Base-by-base conservation (phyloP, 805 yeast species). In the Lipomyces orientalis region DNA sequence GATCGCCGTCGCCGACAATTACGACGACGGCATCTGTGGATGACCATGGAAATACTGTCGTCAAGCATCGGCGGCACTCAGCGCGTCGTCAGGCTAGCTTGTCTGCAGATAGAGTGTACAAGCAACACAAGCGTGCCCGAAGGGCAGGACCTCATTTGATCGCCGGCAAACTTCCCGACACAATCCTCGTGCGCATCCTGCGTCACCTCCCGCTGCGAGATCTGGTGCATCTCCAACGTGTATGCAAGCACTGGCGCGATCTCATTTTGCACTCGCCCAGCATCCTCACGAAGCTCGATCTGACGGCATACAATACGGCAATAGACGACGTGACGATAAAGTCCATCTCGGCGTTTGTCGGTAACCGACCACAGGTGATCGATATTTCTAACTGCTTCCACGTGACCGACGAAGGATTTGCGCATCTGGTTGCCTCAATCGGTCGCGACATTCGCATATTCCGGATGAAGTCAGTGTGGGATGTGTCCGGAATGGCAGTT, bases 381-480 rank as follows among this genome's bases (percentile, higher is more conserved):
- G 85, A 89, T 73, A 82, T 90, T 19, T 87, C 92, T 29, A 87
- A 87, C 75, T 90, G 95, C 75, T 90, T 87, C 79, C 93, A 90
- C 75, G 81, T 90, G 7, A 88, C 93, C 0, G 93, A 90, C 76
- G 88, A 84, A 68, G 92, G 93, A 0, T 90, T 90, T 76, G 84
- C 87, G 57, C 87, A 87, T 73, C 80, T 90, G 81, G 86, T 90
- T 25, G 90, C 89, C 71, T 83, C 89, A 64, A 93, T 93, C 1
- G 86, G 88, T 72, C 92, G 92, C 2, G 81, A 82, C 39, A 83
- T 90, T 57, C 80, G 81, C 62, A 77, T 78, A 9, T 78, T 90
- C 60, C 83, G 82, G 67, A 88, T 90, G 92, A 82, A 81, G 68
- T 86, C 90, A 16, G 88, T 86, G 59, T 90, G 94, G 94, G 91